Percentiles rank a stretch among this genome's conserved stretches.
Conservation (phyloP, 225 moss, liverwort and hornwort species). For the Pseudoscleropodium purum region DNA sequence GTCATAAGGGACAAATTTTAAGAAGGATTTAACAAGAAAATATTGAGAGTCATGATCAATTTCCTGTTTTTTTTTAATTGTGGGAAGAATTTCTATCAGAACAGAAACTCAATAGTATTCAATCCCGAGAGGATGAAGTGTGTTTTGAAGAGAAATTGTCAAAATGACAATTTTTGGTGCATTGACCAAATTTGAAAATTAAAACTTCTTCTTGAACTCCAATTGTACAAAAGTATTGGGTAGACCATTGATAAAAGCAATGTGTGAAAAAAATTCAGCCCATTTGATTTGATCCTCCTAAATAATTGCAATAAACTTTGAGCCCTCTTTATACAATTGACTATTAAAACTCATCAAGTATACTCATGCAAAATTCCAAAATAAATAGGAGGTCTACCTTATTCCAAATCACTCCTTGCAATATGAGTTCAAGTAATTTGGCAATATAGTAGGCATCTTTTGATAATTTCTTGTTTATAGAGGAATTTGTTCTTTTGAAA, state of each 20-base stretch:
- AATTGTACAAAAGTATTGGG: rapidly evolving
- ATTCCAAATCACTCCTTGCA: not conserved
- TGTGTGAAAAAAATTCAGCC: rapidly evolving
- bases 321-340: not conserved
- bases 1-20: not conserved
- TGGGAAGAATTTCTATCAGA: not conserved
- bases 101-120: not conserved
- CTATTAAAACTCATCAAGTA: too few relatives aligned
- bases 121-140: rapidly evolving
- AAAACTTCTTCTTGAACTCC: not conserved
- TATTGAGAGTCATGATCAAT: not conserved
- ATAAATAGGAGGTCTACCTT: not conserved
- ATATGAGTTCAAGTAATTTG: rapidly evolving
- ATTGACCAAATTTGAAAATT: not conserved
- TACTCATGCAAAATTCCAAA: not conserved
- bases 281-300: too few relatives aligned
- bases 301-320: not conserved
- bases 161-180: not conserved
- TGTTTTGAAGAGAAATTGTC: not conserved
- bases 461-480: not conserved
- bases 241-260: not conserved
- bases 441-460: rapidly evolving
- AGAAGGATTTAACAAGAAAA: too few relatives aligned
- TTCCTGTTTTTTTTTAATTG: not conserved
- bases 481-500: not conserved